A percentile compares a stretch with the other conserved stretches of the same genome.
These are phyloP conservation scores for Malassezia equina DNA, from an alignment of 1,284 basidiomycete genomes.

Conservation along the genomic window DNA sequence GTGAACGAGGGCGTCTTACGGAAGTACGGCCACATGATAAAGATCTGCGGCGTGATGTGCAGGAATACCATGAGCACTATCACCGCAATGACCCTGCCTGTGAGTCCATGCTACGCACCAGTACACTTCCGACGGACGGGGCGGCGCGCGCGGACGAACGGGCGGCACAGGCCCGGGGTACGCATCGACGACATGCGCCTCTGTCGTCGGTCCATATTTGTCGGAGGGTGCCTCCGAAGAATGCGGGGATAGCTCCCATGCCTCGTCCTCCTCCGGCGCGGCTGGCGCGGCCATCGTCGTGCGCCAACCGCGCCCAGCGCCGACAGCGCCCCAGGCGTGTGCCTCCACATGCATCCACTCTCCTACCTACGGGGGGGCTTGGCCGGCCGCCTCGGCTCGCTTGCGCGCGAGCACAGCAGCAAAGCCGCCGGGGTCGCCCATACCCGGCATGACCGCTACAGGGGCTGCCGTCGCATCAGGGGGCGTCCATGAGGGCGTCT, in stretches of 20 bases:
- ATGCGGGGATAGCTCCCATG: neutral
- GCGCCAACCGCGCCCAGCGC: neutral
- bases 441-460: constrained; percentile 49
- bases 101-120: constrained; percentile 10
- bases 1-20: constrained; percentile 23
- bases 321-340: neutral
- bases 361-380: neutral
- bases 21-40: constrained; percentile 38
- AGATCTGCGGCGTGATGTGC: constrained; percentile 30
- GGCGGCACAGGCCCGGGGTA: neutral
- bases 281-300: neutral
- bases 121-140: neutral
- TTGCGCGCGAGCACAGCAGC: constrained; percentile 50
- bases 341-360: neutral
- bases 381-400: constrained; percentile 34
- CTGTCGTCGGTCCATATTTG: neutral
- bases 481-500: constrained; percentile 26
- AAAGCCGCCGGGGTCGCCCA: constrained; percentile 48
- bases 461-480: constrained; percentile 48
- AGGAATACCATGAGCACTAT: constrained; percentile 30
- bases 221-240: neutral
- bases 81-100: constrained; percentile 22
- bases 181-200: neutral
- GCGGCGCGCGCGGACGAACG: neutral
- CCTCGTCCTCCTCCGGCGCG: neutral